phyloP scores from a whole-genome alignment of 345 rosid species.

The Excoecaria cochinchinensis region DNA sequence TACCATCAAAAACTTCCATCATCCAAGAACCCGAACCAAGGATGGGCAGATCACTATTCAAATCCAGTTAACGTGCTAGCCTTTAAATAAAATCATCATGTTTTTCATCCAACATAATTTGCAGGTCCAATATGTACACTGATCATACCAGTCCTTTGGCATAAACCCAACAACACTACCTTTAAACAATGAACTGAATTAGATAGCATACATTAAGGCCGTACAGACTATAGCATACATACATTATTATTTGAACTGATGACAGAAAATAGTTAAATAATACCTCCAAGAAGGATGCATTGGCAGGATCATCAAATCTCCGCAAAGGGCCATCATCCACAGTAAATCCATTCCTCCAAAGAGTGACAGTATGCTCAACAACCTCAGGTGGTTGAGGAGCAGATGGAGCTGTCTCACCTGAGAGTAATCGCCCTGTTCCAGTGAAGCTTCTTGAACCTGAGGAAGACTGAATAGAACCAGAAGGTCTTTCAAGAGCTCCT shows the following conservation, averaged over 20 bases:
- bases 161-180: neutral
- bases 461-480: slow-evolving; percentile 44
- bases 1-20: slow-evolving; percentile 1
- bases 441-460: slow-evolving; percentile 66
- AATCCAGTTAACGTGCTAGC: neutral
- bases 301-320: slow-evolving; percentile 74
- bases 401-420: slow-evolving; percentile 66
- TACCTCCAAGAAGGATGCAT: slow-evolving; percentile 85
- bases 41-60: neutral
- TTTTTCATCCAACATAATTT: neutral
- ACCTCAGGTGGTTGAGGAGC: slow-evolving; percentile 57
- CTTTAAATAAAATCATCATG: neutral
- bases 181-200: neutral
- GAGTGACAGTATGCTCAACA: slow-evolving; percentile 61
- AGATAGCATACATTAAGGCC: neutral
- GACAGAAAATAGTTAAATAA: neutral
- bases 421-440: slow-evolving; percentile 67
- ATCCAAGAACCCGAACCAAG: neutral
- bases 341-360: slow-evolving; percentile 94
- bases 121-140: neutral
- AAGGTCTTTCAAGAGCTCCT: slow-evolving; percentile 64
- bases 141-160: neutral
- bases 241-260: neutral
- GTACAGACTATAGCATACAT: neutral
- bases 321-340: slow-evolving; percentile 82